Conservation (phyloP, 108 stramenopile genomes). For the Schizochytrium sp. region DNA sequence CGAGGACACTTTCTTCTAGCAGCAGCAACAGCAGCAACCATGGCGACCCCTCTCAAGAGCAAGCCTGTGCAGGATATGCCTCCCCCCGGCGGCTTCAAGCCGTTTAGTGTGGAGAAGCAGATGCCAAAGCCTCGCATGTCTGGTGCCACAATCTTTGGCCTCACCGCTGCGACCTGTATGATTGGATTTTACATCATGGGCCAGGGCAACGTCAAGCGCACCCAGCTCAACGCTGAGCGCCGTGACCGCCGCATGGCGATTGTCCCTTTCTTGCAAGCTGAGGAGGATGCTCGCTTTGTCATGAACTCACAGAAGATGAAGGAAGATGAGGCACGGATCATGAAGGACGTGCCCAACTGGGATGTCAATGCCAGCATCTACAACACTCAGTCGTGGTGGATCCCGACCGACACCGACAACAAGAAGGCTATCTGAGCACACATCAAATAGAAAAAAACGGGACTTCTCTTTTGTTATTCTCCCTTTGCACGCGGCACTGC, state of each 20-base stretch:
- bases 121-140: background rate
- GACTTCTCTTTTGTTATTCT: background rate
- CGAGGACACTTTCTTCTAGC: background rate
- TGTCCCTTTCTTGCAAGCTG: slow-evolving; percentile 59
- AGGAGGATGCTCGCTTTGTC: slow-evolving; percentile 35
- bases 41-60: slow-evolving; percentile 48
- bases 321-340: slow-evolving; percentile 44
- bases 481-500: background rate
- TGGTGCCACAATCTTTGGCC: background rate
- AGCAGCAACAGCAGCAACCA: background rate
- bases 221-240: background rate
- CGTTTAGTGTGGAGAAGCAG: background rate
- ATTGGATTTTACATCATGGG: slow-evolving; percentile 57
- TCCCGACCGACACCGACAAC: background rate
- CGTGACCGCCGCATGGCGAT: slow-evolving; percentile 59
- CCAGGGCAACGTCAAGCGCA: slow-evolving; percentile 18
- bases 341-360: slow-evolving; percentile 62
- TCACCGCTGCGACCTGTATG: background rate
- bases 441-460: background rate
- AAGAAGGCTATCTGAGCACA: background rate
- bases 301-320: background rate
- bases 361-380: slow-evolving; percentile 23
- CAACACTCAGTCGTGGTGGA: slow-evolving; percentile 24
- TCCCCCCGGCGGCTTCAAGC: slow-evolving; percentile 60
- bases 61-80: slow-evolving; percentile 62